Evolutionary conservation across 805 yeast species (phyloP).

Genomic region (Barnettozyma pratensis): DNA sequence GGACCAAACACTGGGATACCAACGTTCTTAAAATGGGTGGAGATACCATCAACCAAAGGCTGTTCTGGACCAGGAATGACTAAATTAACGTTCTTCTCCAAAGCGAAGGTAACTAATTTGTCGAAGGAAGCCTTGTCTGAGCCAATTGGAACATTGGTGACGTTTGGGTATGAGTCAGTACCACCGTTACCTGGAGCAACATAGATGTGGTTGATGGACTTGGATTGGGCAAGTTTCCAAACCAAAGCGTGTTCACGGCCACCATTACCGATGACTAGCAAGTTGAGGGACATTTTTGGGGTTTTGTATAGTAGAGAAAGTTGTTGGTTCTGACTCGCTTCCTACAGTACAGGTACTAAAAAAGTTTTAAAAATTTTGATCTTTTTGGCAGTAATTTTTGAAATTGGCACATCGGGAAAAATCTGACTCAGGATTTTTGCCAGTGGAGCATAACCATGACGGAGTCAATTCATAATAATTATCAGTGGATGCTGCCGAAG

Average conservation of each 20-base stretch:
- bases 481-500: too few relatives aligned
- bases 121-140: slow-evolving; percentile 62
- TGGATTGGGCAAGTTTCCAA: slow-evolving; percentile 84
- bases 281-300: slow-evolving; percentile 39
- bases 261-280: slow-evolving; percentile 92
- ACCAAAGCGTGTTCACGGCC: slow-evolving; percentile 98
- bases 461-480: too few relatives aligned
- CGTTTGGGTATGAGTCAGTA: slow-evolving; percentile 54
- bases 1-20: slow-evolving; percentile 99
- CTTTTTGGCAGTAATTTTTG: slow-evolving; percentile 2
- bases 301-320: not conserved
- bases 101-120: slow-evolving; percentile 68
- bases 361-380: too few relatives aligned
- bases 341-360: not conserved
- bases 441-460: too few relatives aligned
- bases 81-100: slow-evolving; percentile 55
- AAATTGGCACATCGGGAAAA: slow-evolving; percentile 5
- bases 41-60: slow-evolving; percentile 92
- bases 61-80: slow-evolving; percentile 99
- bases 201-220: slow-evolving; percentile 62
- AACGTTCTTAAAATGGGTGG: slow-evolving; percentile 62
- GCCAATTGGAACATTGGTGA: slow-evolving; percentile 65
- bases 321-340: not conserved
- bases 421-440: slow-evolving; percentile 2
- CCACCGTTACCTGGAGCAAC: slow-evolving; percentile 99